Base-by-base conservation (phyloP, 2,329 filamentous ascomycete species). In the Cordyceps fumosorosea region DNA sequence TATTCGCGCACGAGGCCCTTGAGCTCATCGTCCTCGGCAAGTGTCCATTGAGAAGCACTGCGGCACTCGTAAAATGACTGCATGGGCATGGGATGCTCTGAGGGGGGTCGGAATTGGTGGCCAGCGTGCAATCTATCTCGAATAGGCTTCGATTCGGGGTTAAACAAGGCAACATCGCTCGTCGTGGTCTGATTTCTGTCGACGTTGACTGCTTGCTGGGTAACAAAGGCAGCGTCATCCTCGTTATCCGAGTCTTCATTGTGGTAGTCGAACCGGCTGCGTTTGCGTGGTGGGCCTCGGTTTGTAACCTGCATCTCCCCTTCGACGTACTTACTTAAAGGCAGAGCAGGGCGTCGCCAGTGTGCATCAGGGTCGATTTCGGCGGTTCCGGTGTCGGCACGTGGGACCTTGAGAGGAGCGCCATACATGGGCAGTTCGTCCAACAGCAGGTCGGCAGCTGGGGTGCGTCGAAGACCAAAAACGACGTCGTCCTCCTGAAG, bases 91-190 rank as follows among this genome's bases (percentile, higher is more conserved):
- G 86, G 84, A 71, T 92, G 88, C 72, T 98, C 93, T 0, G 91
- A 92, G 0, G 95, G 95, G 18, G 95, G 95, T 60, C 93, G 84
- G 79, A 99, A 98, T 65, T 93, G 90, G 73, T 97, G 93, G 10
- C 90, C 90, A 11, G 91, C 90, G 71, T 97, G 91, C 5, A 99
- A 84, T 18, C 95, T 84, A 71, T 98, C 93, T 62, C 93, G 86
- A 47, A 97, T 92, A 60, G 88, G 84, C 73, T 93, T 96, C 77
- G 96, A 93, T 64, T 96, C 90, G 0, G 91, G 87, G 65, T 90
- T 87, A 75, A 99, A 99, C 0, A 99, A 78, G 1, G 93, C 93
- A 63, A 97, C 91, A 64, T 90, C 84, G 1, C 81, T 85, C 66
- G 89, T 88, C 65, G 89, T 85, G 0, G 92, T 87, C 1, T 84